Base-by-base conservation (phyloP, 1,284 basidiomycete genomes). In the Trichosporon coremiiforme region DNA sequence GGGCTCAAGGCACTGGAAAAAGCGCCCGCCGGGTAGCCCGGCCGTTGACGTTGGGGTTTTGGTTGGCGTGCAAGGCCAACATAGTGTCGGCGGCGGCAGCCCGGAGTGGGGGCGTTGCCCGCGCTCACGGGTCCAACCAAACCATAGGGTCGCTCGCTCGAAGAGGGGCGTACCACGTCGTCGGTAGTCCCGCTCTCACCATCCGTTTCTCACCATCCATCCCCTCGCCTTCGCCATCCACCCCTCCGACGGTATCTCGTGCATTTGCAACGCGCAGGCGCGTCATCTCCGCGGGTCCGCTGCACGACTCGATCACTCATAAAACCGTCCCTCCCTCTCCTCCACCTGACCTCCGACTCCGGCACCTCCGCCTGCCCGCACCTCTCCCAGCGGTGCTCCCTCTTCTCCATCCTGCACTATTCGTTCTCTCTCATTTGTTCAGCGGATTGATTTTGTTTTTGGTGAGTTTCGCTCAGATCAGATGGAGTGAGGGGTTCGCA, bases 1-100 rank as follows among this genome's bases (percentile, higher is more conserved):
- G 57, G 57, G 57, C 57, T 62, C 57, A 62, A 62, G 57, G 57
- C 57, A 62, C 50, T 53, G 36, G 63, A 55, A 36, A 65, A 35
- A 65, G 62, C 63, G 67, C 67, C 67, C 63, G 67, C 67, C 63
- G 67, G 67, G 67, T 68, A 55, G 47, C 47, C 64, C 66, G 70
- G 70, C 70, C 57, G 70, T 71, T 67, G 67, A 66, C 50, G 67
- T 66, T 62, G 67, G 63, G 53, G 67, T 36, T 41, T 65, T 66
- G 65, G 70, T 68, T 71, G 70, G 70, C 70, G 57, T 62, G 29
- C 57, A 62, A 33, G 57, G 57, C 57, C 57, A 62, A 62, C 57
- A 62, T 62, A 62, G 57, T 62, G 57, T 62, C 57, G 57, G 68
- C 70, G 67, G 67, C 47, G 64, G 45, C 57, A 66, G 64, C 70